Base-by-base conservation (phyloP, 2,329 filamentous ascomycete genomes). In the Ceratocystis colombiana region DNA sequence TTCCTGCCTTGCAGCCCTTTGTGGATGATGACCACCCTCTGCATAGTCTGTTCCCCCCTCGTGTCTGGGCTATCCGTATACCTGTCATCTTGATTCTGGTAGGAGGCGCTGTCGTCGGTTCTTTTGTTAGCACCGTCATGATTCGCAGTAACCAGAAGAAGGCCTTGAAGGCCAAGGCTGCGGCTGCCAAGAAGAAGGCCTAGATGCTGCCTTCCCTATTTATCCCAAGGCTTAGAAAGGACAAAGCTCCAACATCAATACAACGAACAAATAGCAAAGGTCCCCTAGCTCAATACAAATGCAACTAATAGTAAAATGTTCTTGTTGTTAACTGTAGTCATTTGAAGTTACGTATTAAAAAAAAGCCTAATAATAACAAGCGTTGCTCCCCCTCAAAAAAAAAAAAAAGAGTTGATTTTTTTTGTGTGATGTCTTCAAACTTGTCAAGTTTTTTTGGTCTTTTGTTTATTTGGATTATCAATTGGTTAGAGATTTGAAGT, bases 131-230 rank as follows among this genome's bases (percentile, higher is more conserved):
- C 73, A 87, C 96, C 74, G 93, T 99, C 74, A 99, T 99, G 94
- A 97, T 99, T 79, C 86, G 90, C 76, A 97, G 93, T 82, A 96
- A 96, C 82, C 84, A 88, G 76, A 97, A 97, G 85, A 96, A 94
- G 85, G 90, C 90, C 2, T 87, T 90, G 71, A 99, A 97, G 84
- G 88, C 88, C 70, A 92, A 91, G 78, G 88, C 88, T 67, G 87
- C 88, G 22, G 69, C 68, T 25, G 80, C 80, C 41, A 90, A 90
- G 82, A 96, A 96, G 86, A 94, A 95, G 86, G 85, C 87, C 68
- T 90, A 81, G 79, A 71, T 65, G 20, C 12, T 17, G 3, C 20
- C 33, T 61, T 25, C 48, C 15, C 22, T 7, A 41, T 41, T 41
- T 41, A 41, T 41, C 12, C 10, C 37, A 41, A 41, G 37, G 37